A percentile compares a stretch with the other conserved stretches of the same genome.
These are phyloP conservation scores for Bimuria novae-zelandiae DNA, from an alignment of 2,329 filamentous ascomycete genomes.

Conservation along the genomic window DNA sequence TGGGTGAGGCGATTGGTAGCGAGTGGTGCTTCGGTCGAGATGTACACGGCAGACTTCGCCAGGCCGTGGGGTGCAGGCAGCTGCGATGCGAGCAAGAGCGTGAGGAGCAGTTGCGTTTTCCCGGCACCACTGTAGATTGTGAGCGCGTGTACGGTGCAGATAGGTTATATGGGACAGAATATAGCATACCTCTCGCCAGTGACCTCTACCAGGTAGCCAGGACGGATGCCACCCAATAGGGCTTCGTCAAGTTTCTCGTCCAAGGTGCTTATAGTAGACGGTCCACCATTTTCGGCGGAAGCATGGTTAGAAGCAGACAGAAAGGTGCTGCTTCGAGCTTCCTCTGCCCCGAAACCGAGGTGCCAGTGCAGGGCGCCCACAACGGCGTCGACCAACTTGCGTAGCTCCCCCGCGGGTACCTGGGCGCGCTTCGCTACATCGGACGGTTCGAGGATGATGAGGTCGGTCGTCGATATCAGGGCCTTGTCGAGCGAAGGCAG, in stretches of 20 bases:
- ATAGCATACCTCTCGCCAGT: constrained; percentile 75
- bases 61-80: constrained; percentile 75
- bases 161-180: constrained; percentile 2
- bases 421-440: constrained; percentile 86
- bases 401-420: constrained; percentile 79
- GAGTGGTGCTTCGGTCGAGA: constrained; percentile 88
- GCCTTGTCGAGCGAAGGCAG: constrained; percentile 80
- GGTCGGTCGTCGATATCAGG: constrained; percentile 76
- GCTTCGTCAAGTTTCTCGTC: constrained; percentile 72
- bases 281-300: constrained; percentile 1
- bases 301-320: constrained; percentile 17
- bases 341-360: constrained; percentile 50
- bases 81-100: constrained; percentile 82
- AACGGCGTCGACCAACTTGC: constrained; percentile 71
- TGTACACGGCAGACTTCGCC: constrained; percentile 79
- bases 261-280: constrained; percentile 83
- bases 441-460: constrained; percentile 79
- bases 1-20: constrained; percentile 81
- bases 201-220: constrained; percentile 83
- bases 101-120: constrained; percentile 92
- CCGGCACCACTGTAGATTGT: constrained; percentile 73
- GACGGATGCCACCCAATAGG: constrained; percentile 78
- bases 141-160: constrained; percentile 4
- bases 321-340: constrained; percentile 22
- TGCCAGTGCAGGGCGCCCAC: constrained; percentile 69